phyloP scores from a whole-genome alignment of 1,284 basidiomycete genomes.

The Pseudozyma thailandica region DNA sequence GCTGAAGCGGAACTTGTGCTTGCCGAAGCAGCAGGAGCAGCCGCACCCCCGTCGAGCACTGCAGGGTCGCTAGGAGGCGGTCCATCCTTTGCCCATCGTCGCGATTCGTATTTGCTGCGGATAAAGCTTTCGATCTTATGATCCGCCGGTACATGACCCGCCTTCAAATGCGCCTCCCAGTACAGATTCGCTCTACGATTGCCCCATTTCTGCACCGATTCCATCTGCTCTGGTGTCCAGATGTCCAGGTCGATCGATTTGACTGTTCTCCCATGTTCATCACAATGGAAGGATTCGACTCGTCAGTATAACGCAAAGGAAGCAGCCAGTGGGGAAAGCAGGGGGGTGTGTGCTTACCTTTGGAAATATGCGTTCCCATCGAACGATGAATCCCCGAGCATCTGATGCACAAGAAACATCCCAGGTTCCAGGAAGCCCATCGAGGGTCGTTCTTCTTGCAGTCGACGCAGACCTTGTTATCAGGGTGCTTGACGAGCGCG shows the following conservation, averaged over 20 bases:
- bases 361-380: constrained; percentile 86
- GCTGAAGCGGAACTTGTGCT: constrained; percentile 35
- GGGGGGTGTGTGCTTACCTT: constrained; percentile 15
- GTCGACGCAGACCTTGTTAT: constrained; percentile 84
- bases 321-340: neutral
- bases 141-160: constrained; percentile 91
- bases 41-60: constrained; percentile 74
- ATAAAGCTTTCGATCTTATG: constrained; percentile 99
- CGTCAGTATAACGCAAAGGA: neutral
- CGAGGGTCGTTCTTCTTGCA: constrained; percentile 77
- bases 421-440: constrained; percentile 98
- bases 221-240: constrained; percentile 98
- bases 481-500: constrained; percentile 72
- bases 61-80: constrained; percentile 85
- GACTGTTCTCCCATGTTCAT: constrained; percentile 70
- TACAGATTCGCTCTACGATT: constrained; percentile 90
- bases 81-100: constrained; percentile 90
- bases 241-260: constrained; percentile 97
- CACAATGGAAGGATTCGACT: neutral
- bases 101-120: constrained; percentile 93
- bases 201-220: constrained; percentile 82
- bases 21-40: neutral
- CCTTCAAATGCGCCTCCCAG: constrained; percentile 95
- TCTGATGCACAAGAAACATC: constrained; percentile 92
- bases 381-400: constrained; percentile 98